Evolutionary conservation across 1,284 basidiomycete genomes (phyloP), one percentile per base, ranked within the genome.

Genomic region (Entoloma clypeatum): DNA sequence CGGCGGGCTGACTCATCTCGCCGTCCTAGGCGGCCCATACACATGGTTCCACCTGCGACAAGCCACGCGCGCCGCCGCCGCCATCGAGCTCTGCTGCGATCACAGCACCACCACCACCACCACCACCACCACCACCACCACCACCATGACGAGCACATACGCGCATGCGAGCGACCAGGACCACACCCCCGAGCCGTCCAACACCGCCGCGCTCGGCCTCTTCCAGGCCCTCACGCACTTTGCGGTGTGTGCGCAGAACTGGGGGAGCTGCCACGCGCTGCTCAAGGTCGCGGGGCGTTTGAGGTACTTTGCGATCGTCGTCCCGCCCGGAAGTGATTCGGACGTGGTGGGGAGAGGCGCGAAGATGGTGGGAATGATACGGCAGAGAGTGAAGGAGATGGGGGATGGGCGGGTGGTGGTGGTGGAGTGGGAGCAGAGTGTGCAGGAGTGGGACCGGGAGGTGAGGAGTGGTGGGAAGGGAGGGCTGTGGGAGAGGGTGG

Each of bases 1-100:
- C 4, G 36, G 53, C 9, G 39, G 42, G 2, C 25, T 58, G n/a
- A 57, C 57, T 9, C 57, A 59, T 40, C 43, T 59, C 1, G 44
- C 44, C 35, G 44, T 54, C 21, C 46, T 52, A 13, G 48, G 47
- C 13, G 51, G 52, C n/a, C 50, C 50, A 4, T 52, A 52, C 28
- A 47, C 32, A 7, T 54, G 52, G 52, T 52, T 48, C 18, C 49
- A 53, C 18, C 45, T 53, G 36, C 36, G 52, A 1, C 40, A 52
- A 14, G 52, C 48, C 11, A 40, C 33, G 7, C 52, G 39, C 9
- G 32, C 42, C n/a, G 42, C 38, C 18, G 47, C 42, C 19, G 18
- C 24, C 10, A 26, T 36, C 4, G 36, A 37, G 30, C n/a, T n/a
- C n/a, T n/a, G n/a, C n/a, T n/a, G n/a, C n/a, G n/a, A n/a, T n/a